phyloP scores from a whole-genome alignment of 148 eudicot genomes.

The Suaeda aralocaspica region DNA sequence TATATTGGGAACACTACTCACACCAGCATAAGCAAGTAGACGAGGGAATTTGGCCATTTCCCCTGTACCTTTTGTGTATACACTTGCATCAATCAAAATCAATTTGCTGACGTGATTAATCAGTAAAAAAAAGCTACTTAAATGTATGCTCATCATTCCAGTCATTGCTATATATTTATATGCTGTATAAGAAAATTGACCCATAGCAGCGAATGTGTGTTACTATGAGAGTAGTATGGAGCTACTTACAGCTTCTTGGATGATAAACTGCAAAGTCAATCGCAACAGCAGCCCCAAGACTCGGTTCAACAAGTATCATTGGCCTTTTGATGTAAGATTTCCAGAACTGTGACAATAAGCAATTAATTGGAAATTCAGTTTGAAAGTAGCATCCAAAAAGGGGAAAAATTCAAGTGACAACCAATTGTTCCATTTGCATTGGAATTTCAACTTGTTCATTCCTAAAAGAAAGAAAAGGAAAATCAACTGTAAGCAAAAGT shows the following conservation, averaged over 20 bases:
- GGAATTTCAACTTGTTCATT: background rate
- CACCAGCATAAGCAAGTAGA: slow-evolving; percentile 80
- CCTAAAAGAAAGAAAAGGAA: too few species aligned
- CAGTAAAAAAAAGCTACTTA: background rate
- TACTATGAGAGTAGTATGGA: background rate
- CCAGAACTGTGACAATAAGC: slow-evolving; percentile 43
- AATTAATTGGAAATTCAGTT: slow-evolving; percentile 3
- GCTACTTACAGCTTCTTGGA: slow-evolving; percentile 85
- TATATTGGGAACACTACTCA: slow-evolving; percentile 28
- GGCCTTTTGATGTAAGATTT: too few species aligned
- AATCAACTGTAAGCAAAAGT: too few species aligned
- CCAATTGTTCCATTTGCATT: background rate
- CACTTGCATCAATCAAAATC: slow-evolving; percentile 88
- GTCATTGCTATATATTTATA: slow-evolving; percentile 4
- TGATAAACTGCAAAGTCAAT: slow-evolving; percentile 70
- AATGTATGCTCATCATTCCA: background rate
- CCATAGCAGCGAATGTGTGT: background rate
- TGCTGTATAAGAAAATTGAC: background rate
- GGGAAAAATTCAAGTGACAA: background rate
- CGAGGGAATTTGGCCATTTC: slow-evolving; percentile 63
- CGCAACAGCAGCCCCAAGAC: too few species aligned
- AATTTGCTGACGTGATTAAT: slow-evolving; percentile 70
- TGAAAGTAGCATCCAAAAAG: background rate
- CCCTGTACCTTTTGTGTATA: slow-evolving; percentile 76
- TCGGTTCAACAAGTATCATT: too few species aligned